Percentiles rank a stretch among this genome's conserved stretches.
Conservation (phyloP, 2,329 filamentous ascomycete genomes). For the Penicillium corylophilum region DNA sequence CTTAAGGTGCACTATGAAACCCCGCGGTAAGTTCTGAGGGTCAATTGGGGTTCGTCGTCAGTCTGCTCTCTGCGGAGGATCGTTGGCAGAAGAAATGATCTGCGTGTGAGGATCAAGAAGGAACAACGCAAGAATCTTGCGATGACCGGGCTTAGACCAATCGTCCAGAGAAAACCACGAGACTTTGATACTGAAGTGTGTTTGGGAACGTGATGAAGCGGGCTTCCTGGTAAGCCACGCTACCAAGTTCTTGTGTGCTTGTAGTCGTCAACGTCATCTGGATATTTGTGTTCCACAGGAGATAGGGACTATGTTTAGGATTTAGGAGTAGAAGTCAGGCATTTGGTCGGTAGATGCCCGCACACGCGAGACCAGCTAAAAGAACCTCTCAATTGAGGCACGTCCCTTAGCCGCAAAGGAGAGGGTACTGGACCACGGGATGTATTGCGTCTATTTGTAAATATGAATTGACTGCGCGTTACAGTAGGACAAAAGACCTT, state of each 20-base stretch:
- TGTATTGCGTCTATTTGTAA: no score
- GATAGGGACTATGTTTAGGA: no score
- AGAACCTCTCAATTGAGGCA: no score
- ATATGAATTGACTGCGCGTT: no score
- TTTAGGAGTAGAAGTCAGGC: no score
- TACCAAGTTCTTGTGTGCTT: constrained; percentile 12
- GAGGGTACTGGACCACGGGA: no score
- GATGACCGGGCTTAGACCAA: constrained; percentile 52
- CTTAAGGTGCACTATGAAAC: background rate
- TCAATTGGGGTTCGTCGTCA: background rate
- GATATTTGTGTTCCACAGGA: constrained; percentile 5
- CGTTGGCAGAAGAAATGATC: constrained; percentile 53
- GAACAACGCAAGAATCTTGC: constrained; percentile 58
- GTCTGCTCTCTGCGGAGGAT: constrained; percentile 51
- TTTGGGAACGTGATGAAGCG: constrained; percentile 15
- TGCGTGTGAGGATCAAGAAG: constrained; percentile 57
- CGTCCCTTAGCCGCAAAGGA: no score
- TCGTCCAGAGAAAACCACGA: constrained; percentile 53
- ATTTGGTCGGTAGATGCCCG: no score
- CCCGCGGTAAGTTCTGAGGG: background rate
- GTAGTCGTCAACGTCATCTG: constrained; percentile 23
- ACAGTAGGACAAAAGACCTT: no score
- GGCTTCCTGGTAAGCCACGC: constrained; percentile 13
- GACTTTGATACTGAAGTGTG: constrained; percentile 52
- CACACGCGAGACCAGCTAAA: no score